Evolutionary conservation across 306 rosid species (phyloP).

Genomic region (Inga laurina): DNA sequence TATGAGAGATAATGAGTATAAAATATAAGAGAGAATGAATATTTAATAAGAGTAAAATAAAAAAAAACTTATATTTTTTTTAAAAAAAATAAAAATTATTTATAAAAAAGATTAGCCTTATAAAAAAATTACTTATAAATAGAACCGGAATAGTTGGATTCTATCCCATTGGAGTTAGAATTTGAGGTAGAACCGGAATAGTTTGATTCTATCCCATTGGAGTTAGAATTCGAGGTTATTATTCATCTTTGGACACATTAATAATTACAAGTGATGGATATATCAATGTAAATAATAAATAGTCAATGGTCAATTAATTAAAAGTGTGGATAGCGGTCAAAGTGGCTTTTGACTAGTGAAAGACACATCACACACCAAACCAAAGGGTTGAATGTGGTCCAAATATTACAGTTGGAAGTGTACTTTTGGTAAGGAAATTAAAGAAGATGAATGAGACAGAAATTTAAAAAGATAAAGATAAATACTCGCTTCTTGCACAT

Average conservation of each 20-base stretch:
- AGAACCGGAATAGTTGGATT: background rate
- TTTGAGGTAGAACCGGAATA: no score
- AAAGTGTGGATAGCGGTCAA: background rate
- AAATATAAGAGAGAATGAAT: no score
- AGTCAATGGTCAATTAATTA: background rate
- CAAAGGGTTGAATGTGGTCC: background rate
- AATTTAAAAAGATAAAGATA: background rate
- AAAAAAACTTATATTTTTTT: no score
- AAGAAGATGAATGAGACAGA: background rate
- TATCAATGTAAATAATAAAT: background rate
- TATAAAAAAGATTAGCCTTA: no score
- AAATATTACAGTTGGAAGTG: background rate
- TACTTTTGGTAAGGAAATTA: background rate
- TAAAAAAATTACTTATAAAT: no score
- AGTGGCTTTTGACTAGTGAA: background rate
- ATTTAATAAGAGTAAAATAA: no score
- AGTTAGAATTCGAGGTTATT: background rate
- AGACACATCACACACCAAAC: background rate
- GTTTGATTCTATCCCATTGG: background rate
- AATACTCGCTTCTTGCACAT: background rate
- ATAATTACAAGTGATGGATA: background rate
- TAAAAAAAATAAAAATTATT: no score
- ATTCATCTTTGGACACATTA: background rate
- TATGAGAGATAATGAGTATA: no score
- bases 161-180: background rate